phyloP scores from a whole-genome alignment of 768 basidiomycete species.

The Omphalotus guepiniiformis region DNA sequence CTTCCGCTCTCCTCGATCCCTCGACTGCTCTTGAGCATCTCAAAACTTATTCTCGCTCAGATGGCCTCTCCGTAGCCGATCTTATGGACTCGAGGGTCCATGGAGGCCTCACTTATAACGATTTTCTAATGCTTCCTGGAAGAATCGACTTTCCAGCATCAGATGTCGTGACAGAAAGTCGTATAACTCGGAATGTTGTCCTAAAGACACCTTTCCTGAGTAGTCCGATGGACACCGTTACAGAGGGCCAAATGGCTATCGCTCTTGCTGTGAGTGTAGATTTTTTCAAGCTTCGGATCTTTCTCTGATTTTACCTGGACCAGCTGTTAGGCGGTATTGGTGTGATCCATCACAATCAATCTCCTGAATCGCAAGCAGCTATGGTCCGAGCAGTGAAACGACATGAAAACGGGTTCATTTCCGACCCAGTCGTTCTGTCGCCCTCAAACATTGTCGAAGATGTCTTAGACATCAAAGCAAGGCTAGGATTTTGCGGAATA shows the following conservation, averaged over 20 bases:
- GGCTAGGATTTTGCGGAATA: constrained; percentile 92
- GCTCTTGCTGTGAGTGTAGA: constrained; percentile 71
- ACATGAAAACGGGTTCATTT: constrained; percentile 98
- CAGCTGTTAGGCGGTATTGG: constrained; percentile 93
- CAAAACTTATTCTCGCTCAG: constrained; percentile 58
- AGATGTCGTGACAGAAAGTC: constrained; percentile 77
- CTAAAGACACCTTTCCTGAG: constrained; percentile 97
- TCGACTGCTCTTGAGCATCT: constrained; percentile 74
- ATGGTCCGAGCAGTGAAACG: constrained; percentile 98
- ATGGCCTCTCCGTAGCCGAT: constrained; percentile 82
- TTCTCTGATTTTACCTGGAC: constrained; percentile 10
- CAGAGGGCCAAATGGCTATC: constrained; percentile 92
- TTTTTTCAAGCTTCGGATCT: constrained; percentile 9
- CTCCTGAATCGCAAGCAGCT: constrained; percentile 79
- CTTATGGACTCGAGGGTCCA: constrained; percentile 85
- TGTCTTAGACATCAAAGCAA: constrained; percentile 88
- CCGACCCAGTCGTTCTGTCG: constrained; percentile 86
- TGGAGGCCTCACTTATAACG: constrained; percentile 97
- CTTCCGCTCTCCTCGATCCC: constrained; percentile 53
- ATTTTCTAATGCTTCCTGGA: constrained; percentile 91
- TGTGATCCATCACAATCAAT: constrained; percentile 96
- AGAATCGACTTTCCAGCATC: constrained; percentile 91
- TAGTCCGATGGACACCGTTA: constrained; percentile 99
- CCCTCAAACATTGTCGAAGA: constrained; percentile 78
- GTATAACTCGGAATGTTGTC: constrained; percentile 84